Percentiles rank a stretch among this genome's conserved stretches.
These are phyloP conservation scores for Exsudoporus frostii DNA, from an alignment of 768 basidiomycete genomes.

Conservation along the genomic window DNA sequence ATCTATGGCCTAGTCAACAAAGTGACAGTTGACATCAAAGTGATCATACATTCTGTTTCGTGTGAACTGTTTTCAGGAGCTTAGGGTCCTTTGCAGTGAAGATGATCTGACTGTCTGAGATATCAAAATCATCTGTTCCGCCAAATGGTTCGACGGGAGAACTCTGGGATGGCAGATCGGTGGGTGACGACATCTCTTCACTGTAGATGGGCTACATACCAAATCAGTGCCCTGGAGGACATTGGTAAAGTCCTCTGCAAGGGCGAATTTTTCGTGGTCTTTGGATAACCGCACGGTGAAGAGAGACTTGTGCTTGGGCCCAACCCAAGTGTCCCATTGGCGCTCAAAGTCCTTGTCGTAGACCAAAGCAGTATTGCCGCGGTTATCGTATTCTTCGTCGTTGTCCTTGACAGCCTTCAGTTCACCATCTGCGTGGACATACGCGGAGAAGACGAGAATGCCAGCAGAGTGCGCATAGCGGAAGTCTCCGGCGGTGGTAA, in stretches of 20 bases:
- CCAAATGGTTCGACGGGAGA: constrained; percentile 85
- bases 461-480: constrained; percentile 54
- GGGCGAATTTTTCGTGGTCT: constrained; percentile 47
- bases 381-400: constrained; percentile 68
- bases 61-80: constrained; percentile 78
- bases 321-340: constrained; percentile 81
- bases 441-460: constrained; percentile 79
- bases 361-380: constrained; percentile 69
- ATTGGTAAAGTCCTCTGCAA: constrained; percentile 53
- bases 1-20: constrained; percentile 42
- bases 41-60: constrained; percentile 71
- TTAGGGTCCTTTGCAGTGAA: constrained; percentile 85
- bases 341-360: constrained; percentile 67
- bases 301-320: constrained; percentile 66
- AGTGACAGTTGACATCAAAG: not conserved
- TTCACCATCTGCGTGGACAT: constrained; percentile 74
- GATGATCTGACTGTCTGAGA: constrained; percentile 64
- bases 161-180: constrained; percentile 38
- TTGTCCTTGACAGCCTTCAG: constrained; percentile 64
- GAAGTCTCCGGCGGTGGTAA: constrained; percentile 68
- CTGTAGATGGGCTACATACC: constrained; percentile 39
- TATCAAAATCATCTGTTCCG: constrained; percentile 77
- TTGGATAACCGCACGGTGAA: constrained; percentile 62
- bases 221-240: constrained; percentile 66
- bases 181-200: not conserved